Conservation (phyloP, 441 rosid genomes). For the Flueggea neowawraea region DNA sequence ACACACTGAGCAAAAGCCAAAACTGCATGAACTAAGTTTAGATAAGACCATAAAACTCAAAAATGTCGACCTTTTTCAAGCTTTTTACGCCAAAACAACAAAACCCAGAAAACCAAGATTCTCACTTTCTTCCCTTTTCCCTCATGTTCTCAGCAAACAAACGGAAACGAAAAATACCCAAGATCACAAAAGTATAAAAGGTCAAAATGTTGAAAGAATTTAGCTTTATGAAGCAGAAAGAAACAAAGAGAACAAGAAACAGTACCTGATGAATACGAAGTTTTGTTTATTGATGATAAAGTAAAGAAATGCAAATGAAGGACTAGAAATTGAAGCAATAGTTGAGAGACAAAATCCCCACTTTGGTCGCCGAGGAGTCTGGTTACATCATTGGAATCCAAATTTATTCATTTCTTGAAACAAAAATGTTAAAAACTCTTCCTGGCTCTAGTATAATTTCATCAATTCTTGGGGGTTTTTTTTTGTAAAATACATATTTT, state of each 20-base stretch:
- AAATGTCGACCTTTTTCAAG: conserved; percentile 2
- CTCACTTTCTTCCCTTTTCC: conserved; percentile 4
- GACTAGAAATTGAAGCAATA: conserved; percentile 4
- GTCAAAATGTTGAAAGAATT: not conserved
- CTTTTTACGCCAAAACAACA: conserved; percentile 2
- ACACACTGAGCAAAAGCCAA: not conserved
- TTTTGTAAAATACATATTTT: not conserved
- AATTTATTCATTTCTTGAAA: not conserved
- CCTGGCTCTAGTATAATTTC: not conserved
- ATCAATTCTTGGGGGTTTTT: not conserved
- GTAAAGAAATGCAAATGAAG: conserved; percentile 5
- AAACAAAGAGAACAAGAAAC: not conserved
- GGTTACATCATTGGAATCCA: not conserved
- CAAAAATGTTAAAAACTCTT: not conserved
- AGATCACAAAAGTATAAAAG: not conserved
- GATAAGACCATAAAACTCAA: not conserved
- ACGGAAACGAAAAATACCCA: not conserved
- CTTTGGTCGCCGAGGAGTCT: conserved; percentile 16
- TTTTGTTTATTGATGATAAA: not conserved
- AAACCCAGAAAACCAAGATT: conserved; percentile 8
- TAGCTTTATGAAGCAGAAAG: not conserved
- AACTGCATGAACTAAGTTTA: no score
- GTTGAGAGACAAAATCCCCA: conserved; percentile 28
- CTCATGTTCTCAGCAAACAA: conserved; percentile 12
- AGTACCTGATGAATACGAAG: not conserved